Base-by-base conservation (phyloP, 306 rosid genomes). In the Biancaea sappan region DNA sequence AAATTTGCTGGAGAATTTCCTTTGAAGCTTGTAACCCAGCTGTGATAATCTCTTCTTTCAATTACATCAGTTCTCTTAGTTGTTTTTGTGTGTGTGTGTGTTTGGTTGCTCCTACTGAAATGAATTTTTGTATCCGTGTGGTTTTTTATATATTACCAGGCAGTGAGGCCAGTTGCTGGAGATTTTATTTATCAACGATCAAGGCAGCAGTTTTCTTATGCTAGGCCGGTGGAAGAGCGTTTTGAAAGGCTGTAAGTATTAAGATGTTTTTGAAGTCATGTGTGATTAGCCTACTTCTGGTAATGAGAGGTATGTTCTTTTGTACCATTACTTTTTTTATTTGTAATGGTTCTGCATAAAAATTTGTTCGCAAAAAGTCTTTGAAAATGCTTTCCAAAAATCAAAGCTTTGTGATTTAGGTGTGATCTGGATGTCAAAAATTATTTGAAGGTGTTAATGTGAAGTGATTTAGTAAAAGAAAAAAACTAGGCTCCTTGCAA, bases 171-270 rank as follows among this genome's bases (percentile, higher is more conserved):
- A 81, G 63, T 84, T 79, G 66, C 79, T 38, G 70, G 50, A 53
- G 87, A 77, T 74, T 69, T 74, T 48, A 24, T 29, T 18, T 79
- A 79, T 81, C 89, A 54, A 77, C 85, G 86, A 76, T 75, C 86
- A 48, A 66, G 92, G 70, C 96, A 76, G 32, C 94, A 88, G 61
- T 69, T 81, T 75, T 76, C 87, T 25, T 77, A 84, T 81, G 74
- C 75, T 73, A 84, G 83, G 84, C 86, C 88, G 1, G 52, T 87
- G 79, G 87, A 88, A 69, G 85, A 85, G 72, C 85, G 82, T 21
- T 67, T 87, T 4, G 82, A 68, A 59, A 85, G 86, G 75, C 73
- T 83, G 96, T 94, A 81, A 82, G 92, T 85, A 38, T 74, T 67
- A 9, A 29, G 25, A 38, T 71, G 54, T 25, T 58, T n/a, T 61